Base-by-base conservation (phyloP, 2,329 filamentous ascomycete genomes). In the Leptographium wingfieldii region DNA sequence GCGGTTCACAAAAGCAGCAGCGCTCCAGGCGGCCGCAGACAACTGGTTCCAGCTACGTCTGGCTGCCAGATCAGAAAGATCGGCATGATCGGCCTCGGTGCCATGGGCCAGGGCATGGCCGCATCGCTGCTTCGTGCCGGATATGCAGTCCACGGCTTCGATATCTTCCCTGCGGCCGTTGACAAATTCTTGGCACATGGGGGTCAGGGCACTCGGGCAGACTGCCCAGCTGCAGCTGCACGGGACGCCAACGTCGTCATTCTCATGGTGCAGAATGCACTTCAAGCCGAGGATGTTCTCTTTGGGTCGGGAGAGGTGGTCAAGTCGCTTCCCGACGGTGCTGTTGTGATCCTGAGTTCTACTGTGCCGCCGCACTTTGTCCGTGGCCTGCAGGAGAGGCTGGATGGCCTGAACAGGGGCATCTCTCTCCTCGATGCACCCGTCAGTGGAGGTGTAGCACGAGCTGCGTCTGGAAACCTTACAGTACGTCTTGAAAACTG, bases 61-160 rank as follows among this genome's bases (percentile, higher is more conserved):
- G 65, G 66, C 0, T 27, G 65, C 10, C 64, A 66, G 12, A 66
- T 70, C 29, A 63, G 64, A 19, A 74, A 68, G 31, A 62, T 73
- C 31, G 71, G 68, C 14, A 68, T 73, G 60, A 68, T 73, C 25
- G 72, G 72, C 1, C 61, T 74, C 10, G 72, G 72, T 0, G 72
- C 72, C 0, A 74, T 74, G 72, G 72, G 71, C 5, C 68, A 69
- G 35, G 71, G 72, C 31, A 74, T 74, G 68, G 72, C 72, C 1
- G 60, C 67, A 1, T 71, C 71, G 1, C 66, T 73, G 9, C 56
- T 73, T 0, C 65, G 67, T 7, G 67, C 69, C 3, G 69, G 70
- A 3, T 73, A 69, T 49, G 40, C 63, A 1, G 70, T 74, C 1
- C 66, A 66, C 3, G 71, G 69, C 9, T 74, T 69, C 60, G 72